Evolutionary conservation across 768 basidiomycete genomes (phyloP).

Genomic region (Botryobasidium botryosum): DNA sequence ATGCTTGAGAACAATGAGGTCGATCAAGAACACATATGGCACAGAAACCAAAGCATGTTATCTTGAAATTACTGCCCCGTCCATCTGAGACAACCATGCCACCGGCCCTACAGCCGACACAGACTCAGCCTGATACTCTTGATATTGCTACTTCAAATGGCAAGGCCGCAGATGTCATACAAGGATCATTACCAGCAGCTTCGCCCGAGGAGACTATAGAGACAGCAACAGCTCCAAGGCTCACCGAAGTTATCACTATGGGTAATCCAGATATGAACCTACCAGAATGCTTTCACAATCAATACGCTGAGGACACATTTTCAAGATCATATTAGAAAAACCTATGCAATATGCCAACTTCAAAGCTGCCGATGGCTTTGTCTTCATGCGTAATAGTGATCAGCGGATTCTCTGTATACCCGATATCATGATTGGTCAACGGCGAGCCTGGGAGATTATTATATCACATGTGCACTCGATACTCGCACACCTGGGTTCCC

Average conservation of each 20-base stretch:
- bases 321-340: constrained; percentile 13
- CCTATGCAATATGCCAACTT: constrained; percentile 5
- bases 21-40: no score
- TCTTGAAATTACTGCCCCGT: no score
- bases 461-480: not conserved
- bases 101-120: no score
- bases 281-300: constrained; percentile 6
- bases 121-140: no score
- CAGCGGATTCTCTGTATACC: not conserved
- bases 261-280: constrained; percentile 12
- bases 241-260: constrained; percentile 3
- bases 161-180: not conserved
- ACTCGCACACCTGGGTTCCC: constrained; percentile 1
- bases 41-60: no score
- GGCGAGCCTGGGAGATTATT: not conserved
- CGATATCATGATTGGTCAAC: not conserved
- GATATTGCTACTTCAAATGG: no score
- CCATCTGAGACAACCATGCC: no score
- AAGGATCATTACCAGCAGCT: not conserved
- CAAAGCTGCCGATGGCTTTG: not conserved
- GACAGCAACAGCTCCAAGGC: not conserved
- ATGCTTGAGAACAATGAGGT: not conserved
- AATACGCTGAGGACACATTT: constrained; percentile 16
- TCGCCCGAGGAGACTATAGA: not conserved
- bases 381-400: not conserved